Percentiles rank a stretch among this genome's conserved stretches.
These are phyloP conservation scores for Gossypium aridum DNA, from an alignment of 441 rosid genomes.

Conservation along the genomic window DNA sequence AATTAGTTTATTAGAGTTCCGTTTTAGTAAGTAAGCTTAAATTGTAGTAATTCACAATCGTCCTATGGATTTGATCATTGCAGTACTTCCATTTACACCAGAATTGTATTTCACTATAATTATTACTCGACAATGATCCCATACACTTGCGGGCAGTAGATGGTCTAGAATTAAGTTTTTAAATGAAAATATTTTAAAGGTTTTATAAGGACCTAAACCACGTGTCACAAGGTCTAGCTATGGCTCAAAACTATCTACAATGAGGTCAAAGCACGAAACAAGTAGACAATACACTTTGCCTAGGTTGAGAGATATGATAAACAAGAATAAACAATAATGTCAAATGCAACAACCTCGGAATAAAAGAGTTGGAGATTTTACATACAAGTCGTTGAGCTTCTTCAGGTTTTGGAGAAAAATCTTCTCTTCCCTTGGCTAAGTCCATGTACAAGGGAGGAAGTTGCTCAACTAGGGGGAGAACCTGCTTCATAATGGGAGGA, in stretches of 20 bases:
- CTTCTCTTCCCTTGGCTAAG: slow-evolving; percentile 88
- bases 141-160: neutral
- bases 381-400: slow-evolving; percentile 90
- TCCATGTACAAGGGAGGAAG: slow-evolving; percentile 93
- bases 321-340: neutral
- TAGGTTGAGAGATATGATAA: neutral
- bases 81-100: neutral
- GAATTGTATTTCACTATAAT: too few relatives aligned
- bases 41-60: neutral
- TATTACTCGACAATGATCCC: neutral
- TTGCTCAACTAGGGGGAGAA: slow-evolving; percentile 86
- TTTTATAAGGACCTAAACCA: neutral
- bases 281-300: neutral
- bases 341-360: neutral
- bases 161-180: neutral
- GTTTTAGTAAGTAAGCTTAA: neutral
- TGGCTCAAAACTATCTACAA: neutral
- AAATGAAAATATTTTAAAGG: neutral
- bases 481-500: slow-evolving; percentile 92
- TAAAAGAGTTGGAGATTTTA: slow-evolving; percentile 14
- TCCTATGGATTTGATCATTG: neutral
- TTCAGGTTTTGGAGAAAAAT: slow-evolving; percentile 87
- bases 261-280: neutral
- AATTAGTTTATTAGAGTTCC: neutral
- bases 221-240: neutral